Conservation (phyloP, 495 filamentous ascomycete genomes). For the Tuber magnatum region DNA sequence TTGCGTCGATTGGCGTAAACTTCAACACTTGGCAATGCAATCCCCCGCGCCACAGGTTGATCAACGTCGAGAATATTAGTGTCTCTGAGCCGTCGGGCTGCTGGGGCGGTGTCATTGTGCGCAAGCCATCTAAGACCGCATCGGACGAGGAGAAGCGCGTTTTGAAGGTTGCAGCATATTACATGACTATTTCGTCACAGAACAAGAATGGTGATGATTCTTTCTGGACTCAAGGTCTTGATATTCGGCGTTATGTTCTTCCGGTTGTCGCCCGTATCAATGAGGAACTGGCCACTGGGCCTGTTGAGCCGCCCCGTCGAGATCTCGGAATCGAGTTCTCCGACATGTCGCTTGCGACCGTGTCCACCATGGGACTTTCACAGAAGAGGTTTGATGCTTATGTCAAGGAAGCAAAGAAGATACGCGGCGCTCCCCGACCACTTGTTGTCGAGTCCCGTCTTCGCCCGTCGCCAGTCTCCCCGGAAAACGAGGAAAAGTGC, state of each 20-base stretch:
- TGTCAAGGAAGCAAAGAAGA: slow-evolving; percentile 40
- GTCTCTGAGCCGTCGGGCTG: slow-evolving; percentile 37
- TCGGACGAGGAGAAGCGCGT: slow-evolving; percentile 24
- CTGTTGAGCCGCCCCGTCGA: slow-evolving; percentile 28
- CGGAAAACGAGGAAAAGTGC: slow-evolving; percentile 31
- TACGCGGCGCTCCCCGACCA: slow-evolving; percentile 38
- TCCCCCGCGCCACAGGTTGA: slow-evolving; percentile 38
- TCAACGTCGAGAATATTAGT: slow-evolving; percentile 42
- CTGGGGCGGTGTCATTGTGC: slow-evolving; percentile 40
- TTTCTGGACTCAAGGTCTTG: slow-evolving; percentile 40
- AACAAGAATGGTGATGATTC: slow-evolving; percentile 40
- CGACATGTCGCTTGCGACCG: slow-evolving; percentile 41
- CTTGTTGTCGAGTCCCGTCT: slow-evolving; percentile 40
- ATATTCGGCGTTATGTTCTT: slow-evolving; percentile 39
- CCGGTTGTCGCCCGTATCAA: slow-evolving; percentile 37
- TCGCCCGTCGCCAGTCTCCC: slow-evolving; percentile 21
- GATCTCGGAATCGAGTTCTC: slow-evolving; percentile 41
- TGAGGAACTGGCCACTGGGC: slow-evolving; percentile 20
- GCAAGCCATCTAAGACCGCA: slow-evolving; percentile 31
- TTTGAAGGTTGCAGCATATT: slow-evolving; percentile 39
- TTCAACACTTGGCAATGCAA: slow-evolving; percentile 43
- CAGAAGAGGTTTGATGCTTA: slow-evolving; percentile 38
- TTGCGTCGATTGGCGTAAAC: slow-evolving; percentile 39
- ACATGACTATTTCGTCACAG: slow-evolving; percentile 41
- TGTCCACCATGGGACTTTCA: slow-evolving; percentile 39